phyloP scores from a whole-genome alignment of 208 protist species.

The Trypanosoma avium region DNA sequence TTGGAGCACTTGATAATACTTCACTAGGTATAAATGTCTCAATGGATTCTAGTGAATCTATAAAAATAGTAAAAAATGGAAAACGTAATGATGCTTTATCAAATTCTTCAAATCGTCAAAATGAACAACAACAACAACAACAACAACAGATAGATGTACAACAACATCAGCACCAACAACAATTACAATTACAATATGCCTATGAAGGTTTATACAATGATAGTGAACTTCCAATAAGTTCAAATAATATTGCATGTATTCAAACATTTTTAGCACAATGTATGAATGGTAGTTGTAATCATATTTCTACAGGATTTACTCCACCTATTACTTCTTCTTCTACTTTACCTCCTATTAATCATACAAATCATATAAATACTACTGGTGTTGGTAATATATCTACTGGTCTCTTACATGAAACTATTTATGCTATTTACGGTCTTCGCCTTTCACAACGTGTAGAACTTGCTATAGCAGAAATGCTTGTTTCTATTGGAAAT shows the following conservation, averaged over 20 bases:
- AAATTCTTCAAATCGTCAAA: not conserved
- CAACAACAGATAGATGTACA: slow-evolving; percentile 5
- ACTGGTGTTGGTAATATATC: not conserved
- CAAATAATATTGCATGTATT: slow-evolving; percentile 38
- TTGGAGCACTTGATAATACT: slow-evolving; percentile 22
- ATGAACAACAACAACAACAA: not conserved
- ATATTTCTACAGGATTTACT: not conserved
- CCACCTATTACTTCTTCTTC: not conserved
- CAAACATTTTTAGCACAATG: slow-evolving; percentile 38
- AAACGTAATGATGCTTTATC: not conserved
- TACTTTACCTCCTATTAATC: not conserved
- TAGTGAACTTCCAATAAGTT: slow-evolving; percentile 32
- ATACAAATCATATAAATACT: not conserved
- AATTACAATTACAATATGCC: not conserved
- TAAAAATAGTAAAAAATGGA: slow-evolving; percentile 8
- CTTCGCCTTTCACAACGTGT: slow-evolving; percentile 47
- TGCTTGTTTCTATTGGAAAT: slow-evolving; percentile 49
- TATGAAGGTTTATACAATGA: slow-evolving; percentile 37
- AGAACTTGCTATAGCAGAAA: slow-evolving; percentile 57
- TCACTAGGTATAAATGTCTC: slow-evolving; percentile 8
- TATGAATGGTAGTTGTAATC: slow-evolving; percentile 2
- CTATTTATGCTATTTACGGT: slow-evolving; percentile 48
- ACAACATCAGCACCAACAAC: not conserved
- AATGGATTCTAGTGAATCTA: slow-evolving; percentile 12
- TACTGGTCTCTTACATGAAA: slow-evolving; percentile 26